A percentile compares a stretch with the other conserved stretches of the same genome.
phyloP scores from a whole-genome alignment of 2,329 filamentous ascomycete species.

The Eutypella sp. region DNA sequence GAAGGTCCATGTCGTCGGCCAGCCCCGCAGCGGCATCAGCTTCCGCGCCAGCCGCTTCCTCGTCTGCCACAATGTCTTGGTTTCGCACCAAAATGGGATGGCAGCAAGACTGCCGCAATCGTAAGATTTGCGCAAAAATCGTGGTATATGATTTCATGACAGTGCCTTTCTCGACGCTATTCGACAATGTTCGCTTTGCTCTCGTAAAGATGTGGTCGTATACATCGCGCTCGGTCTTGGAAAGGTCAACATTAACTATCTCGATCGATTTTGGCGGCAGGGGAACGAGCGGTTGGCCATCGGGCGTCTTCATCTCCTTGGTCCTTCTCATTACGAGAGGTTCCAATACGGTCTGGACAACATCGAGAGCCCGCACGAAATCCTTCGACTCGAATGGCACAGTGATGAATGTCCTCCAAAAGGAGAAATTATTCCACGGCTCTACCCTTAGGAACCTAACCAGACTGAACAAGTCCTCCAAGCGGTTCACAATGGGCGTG shows the following conservation, averaged over 20 bases:
- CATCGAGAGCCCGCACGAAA: slow-evolving; percentile 87
- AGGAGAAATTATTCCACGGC: slow-evolving; percentile 98
- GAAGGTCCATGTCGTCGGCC: slow-evolving; percentile 93
- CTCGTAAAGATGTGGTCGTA: slow-evolving; percentile 86
- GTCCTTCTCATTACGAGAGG: slow-evolving; percentile 92
- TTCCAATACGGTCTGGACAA: slow-evolving; percentile 94
- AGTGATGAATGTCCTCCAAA: slow-evolving; percentile 98
- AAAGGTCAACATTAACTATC: slow-evolving; percentile 85
- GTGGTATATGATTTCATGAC: slow-evolving; percentile 94
- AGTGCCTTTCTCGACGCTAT: slow-evolving; percentile 86
- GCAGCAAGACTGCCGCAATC: slow-evolving; percentile 88
- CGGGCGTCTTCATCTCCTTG: slow-evolving; percentile 96
- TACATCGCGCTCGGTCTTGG: slow-evolving; percentile 77
- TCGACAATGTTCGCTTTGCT: slow-evolving; percentile 78
- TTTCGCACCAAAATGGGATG: slow-evolving; percentile 88
- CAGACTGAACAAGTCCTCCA: slow-evolving; percentile 91
- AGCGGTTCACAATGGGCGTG: slow-evolving; percentile 91
- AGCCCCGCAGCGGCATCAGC: slow-evolving; percentile 77
- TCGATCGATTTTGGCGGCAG: slow-evolving; percentile 75
- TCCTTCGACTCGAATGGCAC: slow-evolving; percentile 95
- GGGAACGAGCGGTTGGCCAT: slow-evolving; percentile 69
- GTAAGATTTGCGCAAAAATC: slow-evolving; percentile 93
- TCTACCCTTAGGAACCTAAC: slow-evolving; percentile 91
- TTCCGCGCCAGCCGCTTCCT: slow-evolving; percentile 73
- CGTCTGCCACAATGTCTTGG: slow-evolving; percentile 76